Base-by-base conservation (phyloP, 208 protist genomes). In the Crithidia sp. region DNA sequence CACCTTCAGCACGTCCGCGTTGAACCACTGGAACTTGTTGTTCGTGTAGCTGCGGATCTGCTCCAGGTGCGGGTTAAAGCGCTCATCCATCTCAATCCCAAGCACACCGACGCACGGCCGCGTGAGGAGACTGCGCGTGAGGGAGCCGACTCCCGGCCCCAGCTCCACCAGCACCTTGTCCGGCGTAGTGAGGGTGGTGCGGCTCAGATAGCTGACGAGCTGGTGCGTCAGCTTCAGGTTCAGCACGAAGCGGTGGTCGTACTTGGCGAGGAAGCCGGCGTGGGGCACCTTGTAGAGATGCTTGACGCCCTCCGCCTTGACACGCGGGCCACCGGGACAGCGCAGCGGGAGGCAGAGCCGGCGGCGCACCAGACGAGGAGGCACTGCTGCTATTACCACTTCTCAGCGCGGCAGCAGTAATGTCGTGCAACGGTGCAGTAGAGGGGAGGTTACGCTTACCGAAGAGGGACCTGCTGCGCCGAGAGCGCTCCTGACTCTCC, bases 161-260 rank as follows among this genome's bases (percentile, higher is more conserved):
- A 97, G 83, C 73, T 97, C 93, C 28, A 97, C 41, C 47, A 97
- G 64, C 56, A 97, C 58, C 70, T 97, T 95, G 65, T 97, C 88
- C 17, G 58, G 66, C 17, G 89, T 92, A 44, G 77, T 72, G 37
- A 94, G 81, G 12, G 89, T 89, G 37, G 85, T 94, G 61, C 81
- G 82, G 57, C 81, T 87, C 7, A 95, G 75, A 59, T 87, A 84
- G 43, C 82, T 81, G 36, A 85, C 86, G 56, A 95, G 57, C 57
- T 94, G 88, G 57, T 97, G 93, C 0, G 89, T 97, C 7, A 95
- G 89, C 57, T 97, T 97, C 56, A 95, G 67, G 66, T 95, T 95
- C 6, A 97, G 69, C 50, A 95, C 85, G 74, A 95, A 95, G 52
- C 93, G 89, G 10, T 95, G 85, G 67, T 92, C 91, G 76, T 94